These are phyloP conservation scores for Scheffersomyces segobiensis DNA, from an alignment of 1,139 yeast species.

Conservation along the genomic window DNA sequence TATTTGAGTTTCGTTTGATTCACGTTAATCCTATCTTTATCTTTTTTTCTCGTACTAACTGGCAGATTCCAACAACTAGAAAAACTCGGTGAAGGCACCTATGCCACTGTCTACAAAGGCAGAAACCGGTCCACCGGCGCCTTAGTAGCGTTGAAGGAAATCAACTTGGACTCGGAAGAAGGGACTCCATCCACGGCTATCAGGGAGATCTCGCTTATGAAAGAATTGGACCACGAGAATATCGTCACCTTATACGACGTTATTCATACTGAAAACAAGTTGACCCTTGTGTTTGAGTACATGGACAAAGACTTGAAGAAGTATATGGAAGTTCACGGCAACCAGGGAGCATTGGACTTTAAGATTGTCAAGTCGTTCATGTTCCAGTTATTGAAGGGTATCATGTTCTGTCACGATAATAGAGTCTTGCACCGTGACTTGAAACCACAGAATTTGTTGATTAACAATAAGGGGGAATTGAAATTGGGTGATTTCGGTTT, in stretches of 20 bases:
- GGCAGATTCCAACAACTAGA: constrained; percentile 62
- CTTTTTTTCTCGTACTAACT: constrained; percentile 6
- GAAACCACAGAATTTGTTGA: constrained; percentile 91
- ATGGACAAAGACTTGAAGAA: constrained; percentile 93
- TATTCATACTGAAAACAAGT: constrained; percentile 93
- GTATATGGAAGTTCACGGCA: constrained; percentile 91
- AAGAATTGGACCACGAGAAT: constrained; percentile 91
- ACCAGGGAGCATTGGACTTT: constrained; percentile 76
- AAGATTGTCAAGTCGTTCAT: constrained; percentile 84
- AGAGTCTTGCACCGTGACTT: constrained; percentile 92
- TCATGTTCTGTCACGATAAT: constrained; percentile 93
- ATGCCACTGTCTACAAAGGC: constrained; percentile 97
- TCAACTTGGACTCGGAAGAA: constrained; percentile 91
- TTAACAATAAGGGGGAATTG: constrained; percentile 84
- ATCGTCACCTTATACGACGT: constrained; percentile 93
- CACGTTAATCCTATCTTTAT: constrained; percentile 7
- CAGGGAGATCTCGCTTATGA: constrained; percentile 94
- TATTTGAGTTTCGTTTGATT: neutral
- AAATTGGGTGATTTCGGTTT: constrained; percentile 97
- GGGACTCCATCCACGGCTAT: constrained; percentile 99
- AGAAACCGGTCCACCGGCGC: constrained; percentile 90
- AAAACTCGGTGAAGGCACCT: constrained; percentile 95
- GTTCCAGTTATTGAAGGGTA: constrained; percentile 89
- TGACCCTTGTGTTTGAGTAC: constrained; percentile 88
- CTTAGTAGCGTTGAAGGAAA: constrained; percentile 91